Evolutionary conservation across 805 yeast genomes (phyloP).

Genomic region (Brettanomyces anomalus): DNA sequence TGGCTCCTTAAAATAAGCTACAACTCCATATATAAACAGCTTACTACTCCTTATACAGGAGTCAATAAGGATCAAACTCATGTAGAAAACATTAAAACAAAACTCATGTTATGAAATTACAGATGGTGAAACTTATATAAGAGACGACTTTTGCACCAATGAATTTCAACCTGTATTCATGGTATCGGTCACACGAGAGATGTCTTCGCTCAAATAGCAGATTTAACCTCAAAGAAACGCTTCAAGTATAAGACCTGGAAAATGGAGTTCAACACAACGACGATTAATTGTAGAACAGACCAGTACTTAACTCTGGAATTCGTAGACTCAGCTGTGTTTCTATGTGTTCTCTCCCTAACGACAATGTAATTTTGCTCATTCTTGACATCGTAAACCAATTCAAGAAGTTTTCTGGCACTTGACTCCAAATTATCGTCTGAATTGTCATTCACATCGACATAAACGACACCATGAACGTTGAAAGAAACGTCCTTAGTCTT

Average conservation of each 20-base stretch:
- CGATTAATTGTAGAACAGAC: constrained; percentile 84
- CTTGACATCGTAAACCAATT: constrained; percentile 75
- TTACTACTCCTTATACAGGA: too few species aligned
- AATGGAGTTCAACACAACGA: constrained; percentile 77
- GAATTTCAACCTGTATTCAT: too few species aligned
- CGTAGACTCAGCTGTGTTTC: constrained; percentile 97
- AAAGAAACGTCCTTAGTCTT: constrained; percentile 87
- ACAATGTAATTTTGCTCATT: constrained; percentile 91
- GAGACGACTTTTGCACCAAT: too few species aligned
- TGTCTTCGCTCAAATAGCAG: constrained; percentile 52
- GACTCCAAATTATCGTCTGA: constrained; percentile 73
- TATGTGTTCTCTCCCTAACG: constrained; percentile 92
- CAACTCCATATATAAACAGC: too few species aligned
- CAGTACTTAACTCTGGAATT: constrained; percentile 97
- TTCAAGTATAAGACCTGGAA: constrained; percentile 92
- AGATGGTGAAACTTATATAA: too few species aligned
- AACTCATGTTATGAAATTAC: too few species aligned
- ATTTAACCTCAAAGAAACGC: constrained; percentile 91
- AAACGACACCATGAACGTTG: constrained; percentile 89
- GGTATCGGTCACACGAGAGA: too few species aligned
- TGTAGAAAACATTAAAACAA: too few species aligned
- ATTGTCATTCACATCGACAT: constrained; percentile 62
- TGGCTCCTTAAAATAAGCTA: too few species aligned
- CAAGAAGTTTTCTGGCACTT: constrained; percentile 67
- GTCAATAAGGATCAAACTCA: too few species aligned